These are phyloP conservation scores for Myrica gale DNA, from an alignment of 306 rosid genomes.

Conservation along the genomic window DNA sequence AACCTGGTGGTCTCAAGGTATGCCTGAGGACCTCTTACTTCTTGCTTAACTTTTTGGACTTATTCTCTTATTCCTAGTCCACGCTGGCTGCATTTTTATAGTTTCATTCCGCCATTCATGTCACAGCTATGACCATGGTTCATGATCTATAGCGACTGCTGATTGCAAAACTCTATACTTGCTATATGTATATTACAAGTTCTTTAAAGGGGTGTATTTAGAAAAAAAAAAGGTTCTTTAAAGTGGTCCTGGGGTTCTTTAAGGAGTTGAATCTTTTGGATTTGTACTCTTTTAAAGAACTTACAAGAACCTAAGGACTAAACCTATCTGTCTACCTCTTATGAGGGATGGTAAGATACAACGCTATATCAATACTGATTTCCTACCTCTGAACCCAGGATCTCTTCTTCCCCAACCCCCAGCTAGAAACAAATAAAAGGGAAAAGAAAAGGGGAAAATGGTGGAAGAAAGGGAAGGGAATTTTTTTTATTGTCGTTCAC, in stretches of 20 bases:
- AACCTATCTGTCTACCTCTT: too few relatives aligned
- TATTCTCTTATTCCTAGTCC: slow-evolving; percentile 17
- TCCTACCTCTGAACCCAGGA: not conserved
- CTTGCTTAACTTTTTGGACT: slow-evolving; percentile 6
- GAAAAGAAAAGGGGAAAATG: not conserved
- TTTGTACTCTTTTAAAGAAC: too few relatives aligned
- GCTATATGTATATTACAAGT: not conserved
- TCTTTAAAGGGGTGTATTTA: too few relatives aligned
- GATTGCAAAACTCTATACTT: not conserved
- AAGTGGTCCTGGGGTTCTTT: too few relatives aligned
- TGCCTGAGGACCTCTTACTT: slow-evolving; percentile 15
- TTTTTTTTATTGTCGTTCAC: not conserved
- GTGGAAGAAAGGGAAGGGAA: not conserved
- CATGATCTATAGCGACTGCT: not conserved
- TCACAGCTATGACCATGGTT: not conserved
- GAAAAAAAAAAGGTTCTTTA: too few relatives aligned
- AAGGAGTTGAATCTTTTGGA: too few relatives aligned
- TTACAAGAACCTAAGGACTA: too few relatives aligned
- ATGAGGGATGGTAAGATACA: too few relatives aligned
- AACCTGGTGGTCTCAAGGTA: slow-evolving; percentile 98
- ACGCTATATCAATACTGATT: not conserved
- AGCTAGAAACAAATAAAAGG: not conserved
- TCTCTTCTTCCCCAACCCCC: not conserved
- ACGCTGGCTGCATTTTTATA: not conserved
- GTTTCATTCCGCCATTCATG: not conserved